These are phyloP conservation scores for Mycena citricolor DNA, from an alignment of 1,284 basidiomycete species.

Conservation along the genomic window DNA sequence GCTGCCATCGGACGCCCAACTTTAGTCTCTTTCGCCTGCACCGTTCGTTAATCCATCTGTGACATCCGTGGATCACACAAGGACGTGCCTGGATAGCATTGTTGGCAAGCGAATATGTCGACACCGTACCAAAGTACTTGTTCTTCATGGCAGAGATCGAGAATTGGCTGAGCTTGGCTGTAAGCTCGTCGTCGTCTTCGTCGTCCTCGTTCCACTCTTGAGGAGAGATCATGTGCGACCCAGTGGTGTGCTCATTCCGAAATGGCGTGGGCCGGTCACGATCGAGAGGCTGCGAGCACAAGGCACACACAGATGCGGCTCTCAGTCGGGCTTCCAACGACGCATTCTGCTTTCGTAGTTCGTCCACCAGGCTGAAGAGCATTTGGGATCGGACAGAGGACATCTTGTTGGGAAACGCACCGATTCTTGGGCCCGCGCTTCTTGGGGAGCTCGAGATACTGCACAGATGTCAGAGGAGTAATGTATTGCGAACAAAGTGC, in stretches of 20 bases:
- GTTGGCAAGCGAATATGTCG: constrained; percentile 3
- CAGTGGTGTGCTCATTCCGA: too few species aligned
- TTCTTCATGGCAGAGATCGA: background rate
- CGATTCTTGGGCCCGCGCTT: constrained; percentile 17
- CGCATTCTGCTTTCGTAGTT: constrained; percentile 16
- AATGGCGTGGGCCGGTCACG: too few species aligned
- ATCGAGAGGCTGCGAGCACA: too few species aligned
- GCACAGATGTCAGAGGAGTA: too few species aligned
- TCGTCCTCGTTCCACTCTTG: too few species aligned
- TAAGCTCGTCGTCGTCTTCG: too few species aligned
- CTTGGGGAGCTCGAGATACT: constrained; percentile 3
- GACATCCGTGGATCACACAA: background rate
- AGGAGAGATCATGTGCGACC: too few species aligned
- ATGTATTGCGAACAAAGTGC: too few species aligned
- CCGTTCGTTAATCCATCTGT: too few species aligned
- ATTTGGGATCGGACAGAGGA: background rate
- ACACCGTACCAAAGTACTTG: constrained; percentile 1
- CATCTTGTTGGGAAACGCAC: constrained; percentile 2
- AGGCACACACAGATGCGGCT: too few species aligned
- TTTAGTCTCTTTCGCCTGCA: constrained; percentile 13
- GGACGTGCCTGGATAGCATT: constrained; percentile 6
- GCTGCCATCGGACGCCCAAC: background rate
- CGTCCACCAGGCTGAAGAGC: constrained; percentile 10
- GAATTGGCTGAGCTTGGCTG: background rate
- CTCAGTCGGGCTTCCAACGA: constrained; percentile 11